Percentiles rank a stretch among this genome's conserved stretches.
These are phyloP conservation scores for Coniochaeta prunicola DNA, from an alignment of 2,329 filamentous ascomycete genomes.

Conservation along the genomic window DNA sequence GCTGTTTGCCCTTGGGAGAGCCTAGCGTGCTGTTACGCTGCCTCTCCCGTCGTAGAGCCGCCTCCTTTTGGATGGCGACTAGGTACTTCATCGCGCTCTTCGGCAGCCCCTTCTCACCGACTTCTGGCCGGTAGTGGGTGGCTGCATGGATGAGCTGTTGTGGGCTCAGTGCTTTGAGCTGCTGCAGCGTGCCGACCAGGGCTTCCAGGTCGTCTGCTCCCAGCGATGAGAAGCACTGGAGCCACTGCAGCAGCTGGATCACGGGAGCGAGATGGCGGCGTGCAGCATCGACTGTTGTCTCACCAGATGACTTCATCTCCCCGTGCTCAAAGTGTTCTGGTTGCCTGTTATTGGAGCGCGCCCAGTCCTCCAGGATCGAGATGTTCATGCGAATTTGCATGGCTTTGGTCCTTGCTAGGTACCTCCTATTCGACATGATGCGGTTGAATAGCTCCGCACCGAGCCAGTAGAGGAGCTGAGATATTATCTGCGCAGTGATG, in stretches of 20 bases:
- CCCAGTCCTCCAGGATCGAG: conserved; percentile 93
- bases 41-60: conserved; percentile 49
- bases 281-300: conserved; percentile 78
- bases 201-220: conserved; percentile 80
- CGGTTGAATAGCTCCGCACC: conserved; percentile 95
- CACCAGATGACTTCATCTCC: conserved; percentile 76
- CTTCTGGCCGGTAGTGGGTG: conserved; percentile 88
- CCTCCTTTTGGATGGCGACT: conserved; percentile 69
- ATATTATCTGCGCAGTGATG: conserved; percentile 84
- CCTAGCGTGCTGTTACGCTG: conserved; percentile 40
- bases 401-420: conserved; percentile 90
- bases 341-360: conserved; percentile 82
- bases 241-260: conserved; percentile 91
- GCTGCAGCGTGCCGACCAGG: conserved; percentile 79
- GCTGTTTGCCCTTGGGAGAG: conserved; percentile 27
- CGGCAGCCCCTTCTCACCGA: conserved; percentile 85
- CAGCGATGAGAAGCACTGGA: conserved; percentile 94
- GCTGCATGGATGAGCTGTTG: conserved; percentile 88
- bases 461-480: conserved; percentile 93
- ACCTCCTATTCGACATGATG: conserved; percentile 93
- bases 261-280: conserved; percentile 81
- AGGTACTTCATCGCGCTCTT: conserved; percentile 88
- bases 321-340: conserved; percentile 95
- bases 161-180: conserved; percentile 75
- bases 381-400: conserved; percentile 99